Evolutionary conservation across 345 rosid genomes (phyloP).

Genomic region (Aquilaria sinensis): DNA sequence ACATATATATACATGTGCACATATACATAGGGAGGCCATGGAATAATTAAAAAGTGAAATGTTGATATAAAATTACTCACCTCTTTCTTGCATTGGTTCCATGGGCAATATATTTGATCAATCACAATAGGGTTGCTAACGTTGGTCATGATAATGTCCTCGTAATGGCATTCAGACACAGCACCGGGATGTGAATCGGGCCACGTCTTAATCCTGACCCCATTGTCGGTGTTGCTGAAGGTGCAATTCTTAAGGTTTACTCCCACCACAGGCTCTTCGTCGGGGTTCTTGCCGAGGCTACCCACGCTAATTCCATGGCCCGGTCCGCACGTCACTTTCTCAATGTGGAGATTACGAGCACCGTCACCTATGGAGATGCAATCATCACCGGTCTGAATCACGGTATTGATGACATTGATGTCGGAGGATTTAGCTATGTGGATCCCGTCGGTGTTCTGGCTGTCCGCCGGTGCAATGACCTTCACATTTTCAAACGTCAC

Average conservation of each 20-base stretch:
- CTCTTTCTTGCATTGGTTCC: conserved; percentile 28
- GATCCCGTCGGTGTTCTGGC: conserved; percentile 57
- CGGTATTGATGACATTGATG: conserved; percentile 16
- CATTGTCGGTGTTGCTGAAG: conserved; percentile 32
- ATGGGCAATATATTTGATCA: conserved; percentile 47
- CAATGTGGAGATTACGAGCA: conserved; percentile 19
- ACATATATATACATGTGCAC: too few relatives aligned
- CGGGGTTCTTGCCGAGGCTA: conserved; percentile 42
- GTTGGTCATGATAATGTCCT: conserved; percentile 41
- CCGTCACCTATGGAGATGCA: conserved; percentile 55
- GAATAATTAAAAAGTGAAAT: neutral
- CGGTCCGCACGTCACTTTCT: conserved; percentile 38
- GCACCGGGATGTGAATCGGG: conserved; percentile 28
- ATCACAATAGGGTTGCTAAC: conserved; percentile 44
- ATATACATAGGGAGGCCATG: neutral
- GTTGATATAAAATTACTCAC: conserved; percentile 15
- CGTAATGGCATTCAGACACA: conserved; percentile 35
- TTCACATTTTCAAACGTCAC: conserved; percentile 21
- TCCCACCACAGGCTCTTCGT: conserved; percentile 43
- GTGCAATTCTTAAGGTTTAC: conserved; percentile 31
- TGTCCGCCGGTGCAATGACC: conserved; percentile 29
- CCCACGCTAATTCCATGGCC: conserved; percentile 62
- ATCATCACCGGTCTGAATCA: conserved; percentile 44
- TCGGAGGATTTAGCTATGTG: conserved; percentile 38
- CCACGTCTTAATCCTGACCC: conserved; percentile 59